A percentile compares a stretch with the other conserved stretches of the same genome.
Conservation (phyloP, 495 filamentous ascomycete genomes). For the Sordaria brevicollis region DNA sequence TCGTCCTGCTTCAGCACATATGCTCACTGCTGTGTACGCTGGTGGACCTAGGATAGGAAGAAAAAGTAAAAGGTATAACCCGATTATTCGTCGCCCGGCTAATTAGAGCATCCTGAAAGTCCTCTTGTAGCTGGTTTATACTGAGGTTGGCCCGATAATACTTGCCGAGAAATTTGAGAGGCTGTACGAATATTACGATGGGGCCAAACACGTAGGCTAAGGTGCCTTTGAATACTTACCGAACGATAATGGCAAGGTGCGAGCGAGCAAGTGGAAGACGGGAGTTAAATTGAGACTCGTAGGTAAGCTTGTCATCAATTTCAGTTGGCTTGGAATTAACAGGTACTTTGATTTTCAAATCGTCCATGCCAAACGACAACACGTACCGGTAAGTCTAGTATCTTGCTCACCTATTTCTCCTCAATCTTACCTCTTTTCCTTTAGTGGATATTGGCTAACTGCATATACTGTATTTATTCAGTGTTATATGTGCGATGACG, state of each 20-base stretch:
- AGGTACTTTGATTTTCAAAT: too few species aligned
- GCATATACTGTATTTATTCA: neutral
- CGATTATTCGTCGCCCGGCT: neutral
- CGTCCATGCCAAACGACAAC: too few species aligned
- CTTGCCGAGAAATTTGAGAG: neutral
- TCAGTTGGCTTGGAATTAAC: too few species aligned
- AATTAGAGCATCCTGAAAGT: neutral
- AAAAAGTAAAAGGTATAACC: neutral
- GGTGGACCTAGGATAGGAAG: neutral
- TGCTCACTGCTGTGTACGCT: neutral
- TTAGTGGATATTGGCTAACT: too few species aligned
- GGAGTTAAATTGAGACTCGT: too few species aligned
- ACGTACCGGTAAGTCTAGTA: too few species aligned
- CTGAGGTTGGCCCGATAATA: neutral
- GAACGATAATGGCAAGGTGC: neutral
- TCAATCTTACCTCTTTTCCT: too few species aligned
- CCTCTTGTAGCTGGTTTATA: neutral
- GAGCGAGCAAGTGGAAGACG: too few species aligned
- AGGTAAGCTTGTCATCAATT: too few species aligned
- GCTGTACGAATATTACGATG: neutral
- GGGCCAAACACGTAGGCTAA: too few species aligned
- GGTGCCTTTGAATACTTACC: too few species aligned
- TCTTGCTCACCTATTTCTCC: too few species aligned
- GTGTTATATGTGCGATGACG: neutral
- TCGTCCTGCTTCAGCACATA: neutral